Percentiles rank a stretch among this genome's conserved stretches.
Evolutionary conservation across 23 red algal genomes (phyloP).

Genomic region (Gracilariopsis chorda): DNA sequence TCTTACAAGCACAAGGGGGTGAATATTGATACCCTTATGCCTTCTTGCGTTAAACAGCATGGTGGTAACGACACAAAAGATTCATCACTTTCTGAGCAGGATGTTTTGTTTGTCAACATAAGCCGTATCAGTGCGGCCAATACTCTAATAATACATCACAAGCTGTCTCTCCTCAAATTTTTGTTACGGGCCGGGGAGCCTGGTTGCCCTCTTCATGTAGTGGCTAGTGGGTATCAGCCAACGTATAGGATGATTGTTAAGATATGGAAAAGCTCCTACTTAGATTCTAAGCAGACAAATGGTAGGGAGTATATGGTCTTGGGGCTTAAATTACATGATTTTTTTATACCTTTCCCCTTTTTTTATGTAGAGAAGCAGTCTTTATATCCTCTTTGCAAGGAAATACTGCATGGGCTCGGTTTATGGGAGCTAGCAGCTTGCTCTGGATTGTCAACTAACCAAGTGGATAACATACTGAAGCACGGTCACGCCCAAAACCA

Average conservation of each 20-base stretch:
- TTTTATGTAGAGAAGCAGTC: conserved; percentile 20
- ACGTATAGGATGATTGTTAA: neutral
- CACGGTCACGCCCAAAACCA: conserved; percentile 7
- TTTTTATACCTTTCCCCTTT: neutral
- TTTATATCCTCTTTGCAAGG: neutral
- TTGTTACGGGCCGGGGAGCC: neutral
- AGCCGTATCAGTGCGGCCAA: neutral
- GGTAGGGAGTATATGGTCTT: neutral
- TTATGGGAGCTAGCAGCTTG: neutral
- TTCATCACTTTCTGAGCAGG: neutral
- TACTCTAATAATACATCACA: neutral
- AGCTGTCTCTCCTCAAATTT: neutral
- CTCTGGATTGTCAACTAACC: neutral
- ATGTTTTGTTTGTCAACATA: neutral
- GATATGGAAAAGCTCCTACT: conserved; percentile 12
- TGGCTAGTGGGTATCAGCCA: neutral
- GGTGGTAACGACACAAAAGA: neutral
- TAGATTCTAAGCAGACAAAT: neutral
- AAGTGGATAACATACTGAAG: neutral
- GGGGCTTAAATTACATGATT: neutral
- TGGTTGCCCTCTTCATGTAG: neutral
- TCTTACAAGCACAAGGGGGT: neutral
- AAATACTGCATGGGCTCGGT: neutral
- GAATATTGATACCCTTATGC: neutral
- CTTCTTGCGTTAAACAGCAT: neutral